Evolutionary conservation across 1,139 yeast species (phyloP).

Genomic region (Protomyces inouyei): DNA sequence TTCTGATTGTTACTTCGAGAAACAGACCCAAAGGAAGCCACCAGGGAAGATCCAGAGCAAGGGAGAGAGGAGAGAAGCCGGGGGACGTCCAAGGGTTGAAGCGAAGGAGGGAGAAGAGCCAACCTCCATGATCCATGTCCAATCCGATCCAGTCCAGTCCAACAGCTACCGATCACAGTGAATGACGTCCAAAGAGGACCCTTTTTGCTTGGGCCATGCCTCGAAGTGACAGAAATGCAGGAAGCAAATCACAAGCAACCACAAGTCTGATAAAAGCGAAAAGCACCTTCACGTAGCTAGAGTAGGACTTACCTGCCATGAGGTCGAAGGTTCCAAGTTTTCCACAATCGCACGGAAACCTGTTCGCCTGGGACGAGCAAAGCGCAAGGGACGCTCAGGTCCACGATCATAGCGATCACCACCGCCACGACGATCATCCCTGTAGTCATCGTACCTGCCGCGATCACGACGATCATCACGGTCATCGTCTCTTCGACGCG

Average conservation of each 20-base stretch:
- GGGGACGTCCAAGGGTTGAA: conserved; percentile 20
- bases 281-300: too few species aligned
- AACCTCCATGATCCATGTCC: neutral
- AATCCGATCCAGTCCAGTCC: neutral
- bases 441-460: neutral
- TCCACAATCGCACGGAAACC: conserved; percentile 35
- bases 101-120: neutral
- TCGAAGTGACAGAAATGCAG: too few species aligned
- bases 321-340: conserved; percentile 35
- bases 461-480: neutral
- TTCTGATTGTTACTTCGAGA: neutral
- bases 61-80: conserved; percentile 1
- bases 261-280: too few species aligned
- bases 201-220: neutral
- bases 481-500: conserved; percentile 33
- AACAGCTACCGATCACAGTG: neutral
- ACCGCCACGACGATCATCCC: conserved; percentile 24
- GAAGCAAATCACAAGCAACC: too few species aligned
- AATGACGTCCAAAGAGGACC: neutral
- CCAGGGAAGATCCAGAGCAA: neutral
- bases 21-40: neutral
- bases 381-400: conserved; percentile 30
- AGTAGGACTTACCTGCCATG: conserved; percentile 36
- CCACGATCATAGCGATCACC: conserved; percentile 32
- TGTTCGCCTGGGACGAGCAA: conserved; percentile 35